Evolutionary conservation across 2,329 filamentous ascomycete genomes (phyloP), one percentile per base, ranked within the genome.

Genomic region (Nannizziopsis arthrosporioides): DNA sequence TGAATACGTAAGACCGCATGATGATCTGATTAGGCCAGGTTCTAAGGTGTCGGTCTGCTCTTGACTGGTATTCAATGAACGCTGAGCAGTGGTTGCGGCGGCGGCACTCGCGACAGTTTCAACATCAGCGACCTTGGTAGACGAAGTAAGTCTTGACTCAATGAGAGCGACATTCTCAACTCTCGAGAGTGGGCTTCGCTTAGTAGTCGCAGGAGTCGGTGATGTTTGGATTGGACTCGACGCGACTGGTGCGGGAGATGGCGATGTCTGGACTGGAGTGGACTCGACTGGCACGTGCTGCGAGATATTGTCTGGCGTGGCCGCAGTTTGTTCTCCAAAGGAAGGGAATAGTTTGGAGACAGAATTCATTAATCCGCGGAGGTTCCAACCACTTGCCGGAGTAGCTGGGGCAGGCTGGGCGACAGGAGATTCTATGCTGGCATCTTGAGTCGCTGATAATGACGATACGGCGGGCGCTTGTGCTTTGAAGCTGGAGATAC

Each of bases 281-380:
- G 18, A 12, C 8, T 30, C 12, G 11, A 7, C 17, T 11, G 38
- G 14, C 7, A 12, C 5, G 10, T 18, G 9, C 9, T 10, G 18
- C 19, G 40, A 39, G 30, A 17, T 41, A 2, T 22, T 42, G 8
- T 37, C 5, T 9, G 27, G 37, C 30, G 31, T 1, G 19, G 7
- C 36, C 30, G 19, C 45, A n/a, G 14, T n/a, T 36, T 22, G 12
- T 36, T 47, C 45, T 14, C 45, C 45, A 17, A 47, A 47, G n/a
- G 45, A 47, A 3, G 44, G n/a, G 27, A 61, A 36, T 15, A 61
- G 49, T 14, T 56, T 58, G 7, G 57, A 57, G 38, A 64, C 60
- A 22, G 61, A 63, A 46, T 47, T 58, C n/a, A 63, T 39, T 36
- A 64, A 46, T 27, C 58, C 54, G 46, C 61, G 53, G 48, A 63